A percentile compares a stretch with the other conserved stretches of the same genome.
These are phyloP conservation scores for Mrakia blollopis DNA, from an alignment of 768 basidiomycete species.

Conservation along the genomic window DNA sequence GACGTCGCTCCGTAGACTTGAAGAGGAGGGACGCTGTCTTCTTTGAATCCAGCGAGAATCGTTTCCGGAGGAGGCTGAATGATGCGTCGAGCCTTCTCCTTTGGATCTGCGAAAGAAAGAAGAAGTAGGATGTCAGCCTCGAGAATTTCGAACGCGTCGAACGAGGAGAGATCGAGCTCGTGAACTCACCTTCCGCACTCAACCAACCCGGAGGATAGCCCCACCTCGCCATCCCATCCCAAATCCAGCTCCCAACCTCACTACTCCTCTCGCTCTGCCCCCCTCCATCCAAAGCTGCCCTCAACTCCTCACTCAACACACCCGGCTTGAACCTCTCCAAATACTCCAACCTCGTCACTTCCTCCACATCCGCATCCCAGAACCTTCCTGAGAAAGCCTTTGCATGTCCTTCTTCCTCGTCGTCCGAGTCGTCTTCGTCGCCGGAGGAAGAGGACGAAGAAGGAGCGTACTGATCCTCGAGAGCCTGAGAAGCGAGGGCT, in stretches of 20 bases:
- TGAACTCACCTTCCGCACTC: not conserved
- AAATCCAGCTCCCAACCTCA: slow-evolving; percentile 26
- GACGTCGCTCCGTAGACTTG: slow-evolving; percentile 42
- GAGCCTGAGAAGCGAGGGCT: slow-evolving; percentile 9
- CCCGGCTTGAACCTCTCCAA: slow-evolving; percentile 19
- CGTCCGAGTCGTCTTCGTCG: slow-evolving; percentile 8
- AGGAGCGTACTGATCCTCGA: slow-evolving; percentile 29
- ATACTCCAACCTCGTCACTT: slow-evolving; percentile 6
- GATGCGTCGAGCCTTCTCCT: slow-evolving; percentile 49
- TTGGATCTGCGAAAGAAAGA: slow-evolving; percentile 51
- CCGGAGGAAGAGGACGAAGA: not conserved
- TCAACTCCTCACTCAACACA: slow-evolving; percentile 14
- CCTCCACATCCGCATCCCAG: slow-evolving; percentile 21
- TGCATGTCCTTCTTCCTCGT: not conserved
- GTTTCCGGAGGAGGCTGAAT: slow-evolving; percentile 42
- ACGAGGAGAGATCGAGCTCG: not conserved
- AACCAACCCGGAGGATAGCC: slow-evolving; percentile 74
- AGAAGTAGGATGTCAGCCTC: not conserved
- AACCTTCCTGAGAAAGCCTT: not conserved
- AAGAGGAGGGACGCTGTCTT: slow-evolving; percentile 33
- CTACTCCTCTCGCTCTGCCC: not conserved
- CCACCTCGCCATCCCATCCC: slow-evolving; percentile 59
- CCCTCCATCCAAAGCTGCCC: slow-evolving; percentile 6
- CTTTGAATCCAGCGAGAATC: not conserved
- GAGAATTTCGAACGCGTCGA: not conserved